phyloP scores from a whole-genome alignment of 148 eudicot species.

The Persicaria tinctoria region DNA sequence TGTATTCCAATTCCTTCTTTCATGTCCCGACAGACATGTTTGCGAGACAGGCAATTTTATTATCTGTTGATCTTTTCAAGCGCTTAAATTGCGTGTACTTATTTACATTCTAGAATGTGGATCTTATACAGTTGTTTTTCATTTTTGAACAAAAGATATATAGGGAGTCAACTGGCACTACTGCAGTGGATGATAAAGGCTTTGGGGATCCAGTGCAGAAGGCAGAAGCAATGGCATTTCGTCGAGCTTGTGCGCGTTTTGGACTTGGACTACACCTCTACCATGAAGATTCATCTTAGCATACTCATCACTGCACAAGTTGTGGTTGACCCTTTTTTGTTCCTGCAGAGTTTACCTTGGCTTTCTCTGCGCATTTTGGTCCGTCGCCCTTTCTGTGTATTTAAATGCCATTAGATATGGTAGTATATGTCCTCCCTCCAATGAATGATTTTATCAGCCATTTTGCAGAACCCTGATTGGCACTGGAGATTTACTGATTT shows the following conservation, averaged over 20 bases:
- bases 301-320: background rate
- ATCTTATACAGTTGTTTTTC: background rate
- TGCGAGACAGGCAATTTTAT: background rate
- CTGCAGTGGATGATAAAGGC: constrained; percentile 39
- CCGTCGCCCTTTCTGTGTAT: background rate
- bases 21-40: background rate
- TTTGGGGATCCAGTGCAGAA: constrained; percentile 84
- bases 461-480: background rate
- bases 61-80: background rate
- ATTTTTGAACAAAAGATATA: constrained; percentile 37
- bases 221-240: constrained; percentile 99
- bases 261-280: constrained; percentile 94
- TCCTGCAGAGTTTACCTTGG: background rate
- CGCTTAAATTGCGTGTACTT: background rate
- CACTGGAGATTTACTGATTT: background rate
- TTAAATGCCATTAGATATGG: background rate
- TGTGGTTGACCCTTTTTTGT: background rate
- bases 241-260: constrained; percentile 95
- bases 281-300: constrained; percentile 69
- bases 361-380: background rate
- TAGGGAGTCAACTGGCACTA: constrained; percentile 87
- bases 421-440: background rate
- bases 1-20: background rate
- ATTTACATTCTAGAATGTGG: background rate
- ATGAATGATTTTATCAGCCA: constrained; percentile 4